These are phyloP conservation scores for Cicer arietinum DNA, from an alignment of 306 rosid genomes.

Conservation along the genomic window DNA sequence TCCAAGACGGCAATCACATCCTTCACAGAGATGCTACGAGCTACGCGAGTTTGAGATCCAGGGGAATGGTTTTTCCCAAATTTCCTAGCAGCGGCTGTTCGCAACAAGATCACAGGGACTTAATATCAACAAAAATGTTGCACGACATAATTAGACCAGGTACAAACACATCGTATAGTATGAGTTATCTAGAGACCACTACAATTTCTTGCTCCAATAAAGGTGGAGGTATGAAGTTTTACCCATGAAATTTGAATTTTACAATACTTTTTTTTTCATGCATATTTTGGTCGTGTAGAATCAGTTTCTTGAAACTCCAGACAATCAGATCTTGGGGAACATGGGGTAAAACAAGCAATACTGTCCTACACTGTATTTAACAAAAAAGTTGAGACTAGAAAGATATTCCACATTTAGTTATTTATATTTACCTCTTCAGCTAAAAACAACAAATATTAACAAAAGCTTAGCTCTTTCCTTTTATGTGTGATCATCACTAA, in stretches of 20 bases:
- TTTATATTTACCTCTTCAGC: constrained; percentile 22
- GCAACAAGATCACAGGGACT: constrained; percentile 24
- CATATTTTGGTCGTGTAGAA: constrained; percentile 13
- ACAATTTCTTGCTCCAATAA: constrained; percentile 5
- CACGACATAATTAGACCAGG: constrained; percentile 14
- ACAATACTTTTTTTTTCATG: not conserved
- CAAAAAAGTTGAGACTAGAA: constrained; percentile 21
- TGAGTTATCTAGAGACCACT: not conserved
- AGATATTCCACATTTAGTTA: constrained; percentile 15
- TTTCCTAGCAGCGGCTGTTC: constrained; percentile 62
- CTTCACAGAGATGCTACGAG: constrained; percentile 70
- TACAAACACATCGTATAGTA: not conserved
- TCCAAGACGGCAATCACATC: constrained; percentile 88
- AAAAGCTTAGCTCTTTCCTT: constrained; percentile 15
- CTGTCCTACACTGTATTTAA: not conserved
- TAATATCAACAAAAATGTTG: constrained; percentile 33
- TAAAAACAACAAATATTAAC: constrained; percentile 1
- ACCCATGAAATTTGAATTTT: not conserved
- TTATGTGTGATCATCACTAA: constrained; percentile 6
- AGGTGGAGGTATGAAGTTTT: constrained; percentile 1
- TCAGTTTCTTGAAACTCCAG: constrained; percentile 4
- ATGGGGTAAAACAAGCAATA: not conserved
- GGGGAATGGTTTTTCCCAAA: constrained; percentile 64
- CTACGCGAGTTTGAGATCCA: constrained; percentile 58
- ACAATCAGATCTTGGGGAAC: constrained; percentile 5